These are phyloP conservation scores for Podila epicladia DNA, from an alignment of 192 early-diverging fungal genomes.

Conservation along the genomic window DNA sequence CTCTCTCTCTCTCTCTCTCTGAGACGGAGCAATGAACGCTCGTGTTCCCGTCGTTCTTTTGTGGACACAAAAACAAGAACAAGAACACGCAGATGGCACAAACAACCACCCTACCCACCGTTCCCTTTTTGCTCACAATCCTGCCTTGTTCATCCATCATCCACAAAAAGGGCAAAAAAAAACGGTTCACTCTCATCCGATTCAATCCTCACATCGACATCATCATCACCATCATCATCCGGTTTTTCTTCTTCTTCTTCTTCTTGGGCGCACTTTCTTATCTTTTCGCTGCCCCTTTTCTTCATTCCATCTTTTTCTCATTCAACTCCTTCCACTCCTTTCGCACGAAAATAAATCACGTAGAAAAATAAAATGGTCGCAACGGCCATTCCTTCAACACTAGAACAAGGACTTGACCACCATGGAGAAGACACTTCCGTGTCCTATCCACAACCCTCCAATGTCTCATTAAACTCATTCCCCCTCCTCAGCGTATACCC, in stretches of 20 bases:
- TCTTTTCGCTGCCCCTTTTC: neutral
- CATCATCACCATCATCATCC: neutral
- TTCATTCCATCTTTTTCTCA: neutral
- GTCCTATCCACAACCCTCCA: neutral
- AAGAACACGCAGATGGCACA: neutral
- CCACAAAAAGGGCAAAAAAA: neutral
- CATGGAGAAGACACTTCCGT: neutral
- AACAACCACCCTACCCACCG: neutral
- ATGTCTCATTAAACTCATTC: constrained; percentile 9
- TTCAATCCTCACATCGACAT: neutral
- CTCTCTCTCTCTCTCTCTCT: no score
- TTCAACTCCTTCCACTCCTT: neutral
- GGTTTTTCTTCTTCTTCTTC: neutral
- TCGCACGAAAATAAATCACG: neutral
- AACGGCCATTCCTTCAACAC: constrained; percentile 15
- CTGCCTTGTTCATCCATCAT: neutral
- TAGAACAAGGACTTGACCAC: neutral
- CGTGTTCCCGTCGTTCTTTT: no score
- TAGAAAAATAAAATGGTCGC: constrained; percentile 26
- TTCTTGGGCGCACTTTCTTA: neutral
- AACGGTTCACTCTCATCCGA: no score
- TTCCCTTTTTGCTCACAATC: neutral
- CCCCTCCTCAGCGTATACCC: constrained; percentile 34
- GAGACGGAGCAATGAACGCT: no score
- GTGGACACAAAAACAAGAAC: no score